Percentiles rank a stretch among this genome's conserved stretches.
Conservation (phyloP, 192 early-diverging fungal species). For the Coemansia sp. region DNA sequence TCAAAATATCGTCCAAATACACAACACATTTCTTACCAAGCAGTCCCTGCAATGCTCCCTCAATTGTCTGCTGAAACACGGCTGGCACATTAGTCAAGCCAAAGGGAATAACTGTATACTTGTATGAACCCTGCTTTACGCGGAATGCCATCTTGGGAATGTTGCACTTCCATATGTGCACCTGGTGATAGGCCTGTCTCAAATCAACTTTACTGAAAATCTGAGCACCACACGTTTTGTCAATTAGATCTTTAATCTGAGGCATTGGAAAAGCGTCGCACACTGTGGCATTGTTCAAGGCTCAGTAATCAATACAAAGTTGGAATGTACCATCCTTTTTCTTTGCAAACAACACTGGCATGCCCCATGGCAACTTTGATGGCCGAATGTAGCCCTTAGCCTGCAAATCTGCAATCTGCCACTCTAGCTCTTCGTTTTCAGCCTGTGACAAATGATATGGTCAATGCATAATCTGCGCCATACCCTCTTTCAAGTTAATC, state of each 20-base stretch:
- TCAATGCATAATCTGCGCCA: neutral
- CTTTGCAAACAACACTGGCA: slow-evolving; percentile 54
- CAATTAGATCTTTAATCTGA: slow-evolving; percentile 50
- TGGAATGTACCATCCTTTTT: slow-evolving; percentile 58
- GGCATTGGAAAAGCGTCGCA: slow-evolving; percentile 53
- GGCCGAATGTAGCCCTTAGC: slow-evolving; percentile 21
- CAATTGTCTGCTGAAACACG: slow-evolving; percentile 59
- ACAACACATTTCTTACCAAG: slow-evolving; percentile 25
- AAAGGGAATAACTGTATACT: slow-evolving; percentile 64
- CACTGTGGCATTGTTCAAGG: slow-evolving; percentile 51
- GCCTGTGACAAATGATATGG: neutral
- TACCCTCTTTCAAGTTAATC: neutral
- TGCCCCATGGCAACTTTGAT: slow-evolving; percentile 29
- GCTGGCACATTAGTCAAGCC: slow-evolving; percentile 65
- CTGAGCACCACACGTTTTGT: slow-evolving; percentile 18
- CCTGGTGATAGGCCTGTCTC: slow-evolving; percentile 47
- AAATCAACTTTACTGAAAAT: slow-evolving; percentile 52
- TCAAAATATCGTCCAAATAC: neutral
- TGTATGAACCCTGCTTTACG: slow-evolving; percentile 41
- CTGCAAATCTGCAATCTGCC: slow-evolving; percentile 4
- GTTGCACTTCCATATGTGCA: slow-evolving; percentile 36
- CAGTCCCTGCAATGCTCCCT: slow-evolving; percentile 39
- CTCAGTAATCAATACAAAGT: slow-evolving; percentile 60
- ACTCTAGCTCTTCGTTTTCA: slow-evolving; percentile 12
- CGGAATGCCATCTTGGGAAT: slow-evolving; percentile 55